Conservation (phyloP, 805 yeast genomes). For the Hanseniaspora vineae region DNA sequence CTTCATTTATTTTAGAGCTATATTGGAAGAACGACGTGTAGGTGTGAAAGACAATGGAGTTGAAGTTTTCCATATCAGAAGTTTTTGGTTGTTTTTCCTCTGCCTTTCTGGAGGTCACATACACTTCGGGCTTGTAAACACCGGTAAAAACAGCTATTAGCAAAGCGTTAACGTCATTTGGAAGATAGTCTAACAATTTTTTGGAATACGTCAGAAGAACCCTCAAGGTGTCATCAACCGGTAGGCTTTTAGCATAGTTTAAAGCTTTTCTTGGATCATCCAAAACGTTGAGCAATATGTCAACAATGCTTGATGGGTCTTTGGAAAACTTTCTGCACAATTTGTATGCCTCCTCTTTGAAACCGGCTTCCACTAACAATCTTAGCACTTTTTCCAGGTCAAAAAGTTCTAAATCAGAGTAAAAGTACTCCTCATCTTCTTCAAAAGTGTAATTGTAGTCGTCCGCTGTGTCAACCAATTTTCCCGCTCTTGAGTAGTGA, state of each 20-base stretch:
- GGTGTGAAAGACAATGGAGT: slow-evolving; percentile 32
- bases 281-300: slow-evolving; percentile 56
- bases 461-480: slow-evolving; percentile 16
- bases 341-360: slow-evolving; percentile 49
- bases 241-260: slow-evolving; percentile 50
- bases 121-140: slow-evolving; percentile 39
- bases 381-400: slow-evolving; percentile 57
- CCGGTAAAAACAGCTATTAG: slow-evolving; percentile 86
- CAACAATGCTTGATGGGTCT: slow-evolving; percentile 64
- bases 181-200: slow-evolving; percentile 47
- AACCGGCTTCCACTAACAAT: slow-evolving; percentile 53
- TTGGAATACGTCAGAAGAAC: slow-evolving; percentile 59
- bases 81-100: not conserved
- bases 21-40: slow-evolving; percentile 47
- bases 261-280: slow-evolving; percentile 47
- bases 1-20: slow-evolving; percentile 11
- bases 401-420: slow-evolving; percentile 27
- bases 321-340: slow-evolving; percentile 54
- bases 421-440: slow-evolving; percentile 25
- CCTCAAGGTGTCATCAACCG: slow-evolving; percentile 65
- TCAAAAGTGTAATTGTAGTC: slow-evolving; percentile 20
- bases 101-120: slow-evolving; percentile 3
- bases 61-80: slow-evolving; percentile 4
- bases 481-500: slow-evolving; percentile 21
- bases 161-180: slow-evolving; percentile 70